Evolutionary conservation across 192 early-diverging fungal genomes (phyloP).

Genomic region (Dimargaris xerosporica): DNA sequence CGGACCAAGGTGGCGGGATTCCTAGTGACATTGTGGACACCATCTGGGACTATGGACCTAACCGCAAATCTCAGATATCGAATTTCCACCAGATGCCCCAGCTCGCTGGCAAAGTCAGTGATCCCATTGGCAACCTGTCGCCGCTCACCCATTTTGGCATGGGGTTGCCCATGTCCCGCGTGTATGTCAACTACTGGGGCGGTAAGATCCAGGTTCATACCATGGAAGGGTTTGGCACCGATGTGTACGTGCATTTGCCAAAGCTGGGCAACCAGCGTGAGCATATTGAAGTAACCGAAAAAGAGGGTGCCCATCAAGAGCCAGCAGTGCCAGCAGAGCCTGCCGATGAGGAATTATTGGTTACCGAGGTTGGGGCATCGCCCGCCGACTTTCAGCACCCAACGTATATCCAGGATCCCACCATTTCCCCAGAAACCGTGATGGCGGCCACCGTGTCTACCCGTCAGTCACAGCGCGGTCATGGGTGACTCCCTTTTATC

Average conservation of each 20-base stretch:
- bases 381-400: no score
- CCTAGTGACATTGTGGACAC: constrained; percentile 36
- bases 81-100: constrained; percentile 61
- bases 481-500: no score
- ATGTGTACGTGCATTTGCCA: constrained; percentile 72
- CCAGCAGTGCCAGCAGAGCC: no score
- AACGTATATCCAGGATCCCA: no score
- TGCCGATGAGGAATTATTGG: no score
- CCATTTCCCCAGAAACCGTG: no score
- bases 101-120: constrained; percentile 63
- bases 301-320: neutral
- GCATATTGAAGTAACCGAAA: constrained; percentile 24
- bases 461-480: no score
- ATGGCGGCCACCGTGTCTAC: no score
- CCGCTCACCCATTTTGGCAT: constrained; percentile 56
- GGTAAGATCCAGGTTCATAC: constrained; percentile 63
- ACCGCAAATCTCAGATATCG: constrained; percentile 37
- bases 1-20: constrained; percentile 89
- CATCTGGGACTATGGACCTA: constrained; percentile 71
- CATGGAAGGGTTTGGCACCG: constrained; percentile 82
- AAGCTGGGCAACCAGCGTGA: constrained; percentile 52
- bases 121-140: constrained; percentile 23
- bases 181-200: constrained; percentile 94
- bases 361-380: no score
- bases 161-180: constrained; percentile 76